Percentiles rank a stretch among this genome's conserved stretches.
Evolutionary conservation across 1,139 yeast species (phyloP).

Genomic region (Sugiyamaella castrensis): DNA sequence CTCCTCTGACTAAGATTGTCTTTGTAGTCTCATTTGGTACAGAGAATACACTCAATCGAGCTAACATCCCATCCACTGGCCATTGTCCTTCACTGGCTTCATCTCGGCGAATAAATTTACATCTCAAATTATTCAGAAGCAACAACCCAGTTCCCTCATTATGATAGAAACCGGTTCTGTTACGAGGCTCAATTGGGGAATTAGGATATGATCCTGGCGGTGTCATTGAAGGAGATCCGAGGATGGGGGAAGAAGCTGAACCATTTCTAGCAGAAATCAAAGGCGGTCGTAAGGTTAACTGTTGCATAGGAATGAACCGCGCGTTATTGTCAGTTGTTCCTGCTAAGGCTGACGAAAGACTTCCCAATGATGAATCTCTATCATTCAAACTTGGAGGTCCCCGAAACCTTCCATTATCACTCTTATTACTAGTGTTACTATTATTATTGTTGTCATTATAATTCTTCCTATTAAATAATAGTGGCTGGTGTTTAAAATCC

Average conservation of each 20-base stretch:
- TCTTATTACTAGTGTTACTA: slow-evolving; percentile 13
- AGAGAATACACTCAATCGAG: slow-evolving; percentile 27
- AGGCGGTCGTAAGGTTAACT: slow-evolving; percentile 14
- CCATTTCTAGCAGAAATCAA: slow-evolving; percentile 13
- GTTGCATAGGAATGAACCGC: slow-evolving; percentile 4
- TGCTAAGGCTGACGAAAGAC: slow-evolving; percentile 21
- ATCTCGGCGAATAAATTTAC: slow-evolving; percentile 24
- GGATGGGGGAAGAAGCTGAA: background rate
- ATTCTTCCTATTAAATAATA: slow-evolving; percentile 18
- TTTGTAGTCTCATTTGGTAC: slow-evolving; percentile 22
- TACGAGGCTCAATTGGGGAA: background rate
- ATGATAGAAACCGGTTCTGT: background rate
- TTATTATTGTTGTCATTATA: slow-evolving; percentile 10
- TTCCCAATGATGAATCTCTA: slow-evolving; percentile 26
- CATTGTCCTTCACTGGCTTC: slow-evolving; percentile 21
- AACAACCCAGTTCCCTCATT: slow-evolving; percentile 21
- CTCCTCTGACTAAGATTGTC: slow-evolving; percentile 21
- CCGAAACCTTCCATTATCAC: background rate
- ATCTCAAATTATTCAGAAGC: slow-evolving; percentile 28
- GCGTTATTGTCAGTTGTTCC: background rate
- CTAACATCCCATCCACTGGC: slow-evolving; percentile 23
- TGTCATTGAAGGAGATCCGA: background rate
- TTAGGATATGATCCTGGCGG: background rate
- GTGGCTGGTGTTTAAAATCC: slow-evolving; percentile 28
- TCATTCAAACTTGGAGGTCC: slow-evolving; percentile 28